Base-by-base conservation (phyloP, 2,329 filamentous ascomycete genomes). In the Phaeosphaeriaceae sp. region DNA sequence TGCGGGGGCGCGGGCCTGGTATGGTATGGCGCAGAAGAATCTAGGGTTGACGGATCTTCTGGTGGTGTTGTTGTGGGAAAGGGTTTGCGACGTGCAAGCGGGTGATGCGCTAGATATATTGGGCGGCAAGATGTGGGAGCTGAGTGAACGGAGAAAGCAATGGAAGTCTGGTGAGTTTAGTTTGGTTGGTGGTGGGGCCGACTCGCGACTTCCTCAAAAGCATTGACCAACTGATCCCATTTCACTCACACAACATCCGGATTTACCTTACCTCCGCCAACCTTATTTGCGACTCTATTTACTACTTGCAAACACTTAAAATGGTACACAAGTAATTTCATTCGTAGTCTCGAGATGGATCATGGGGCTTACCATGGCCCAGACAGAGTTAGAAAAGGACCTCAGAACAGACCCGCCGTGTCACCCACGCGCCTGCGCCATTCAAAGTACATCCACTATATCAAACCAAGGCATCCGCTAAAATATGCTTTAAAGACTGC, bases 381-480 rank as follows among this genome's bases (percentile, higher is more conserved):
- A 56, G 55, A 81, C 78, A 72, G 74, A 48, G n/a, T 72, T 87
- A 12, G 85, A 90, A 63, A 81, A 89, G 66, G 90, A 92, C 71
- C 73, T 95, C 29, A 83, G 83, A 50, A 83, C 84, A 29, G 84
- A 89, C 64, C 90, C 90, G 54, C 88, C 92, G 18, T 97, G 92
- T 68, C 92, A 96, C 77, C 84, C 91, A 49, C 84, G 88, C 68
- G 93, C 92, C 54, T 97, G 92, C 76, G 91, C 90, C 7, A 96
- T 97, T 52, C 92, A 97, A 83, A 84, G 92, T 94, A 52, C 21
- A 61, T 52, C 11, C 12, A 7, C 20, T 36, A 7, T n/a, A 17
- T 16, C 4, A 44, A 21, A 12, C 17, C 17, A 11, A 5, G n/a
- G 4, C 28, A 37, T 36, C 8, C 38, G 32, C 48, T 61, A 28